phyloP scores from a whole-genome alignment of 2,329 filamentous ascomycete species.

The Fusarium sp. region DNA sequence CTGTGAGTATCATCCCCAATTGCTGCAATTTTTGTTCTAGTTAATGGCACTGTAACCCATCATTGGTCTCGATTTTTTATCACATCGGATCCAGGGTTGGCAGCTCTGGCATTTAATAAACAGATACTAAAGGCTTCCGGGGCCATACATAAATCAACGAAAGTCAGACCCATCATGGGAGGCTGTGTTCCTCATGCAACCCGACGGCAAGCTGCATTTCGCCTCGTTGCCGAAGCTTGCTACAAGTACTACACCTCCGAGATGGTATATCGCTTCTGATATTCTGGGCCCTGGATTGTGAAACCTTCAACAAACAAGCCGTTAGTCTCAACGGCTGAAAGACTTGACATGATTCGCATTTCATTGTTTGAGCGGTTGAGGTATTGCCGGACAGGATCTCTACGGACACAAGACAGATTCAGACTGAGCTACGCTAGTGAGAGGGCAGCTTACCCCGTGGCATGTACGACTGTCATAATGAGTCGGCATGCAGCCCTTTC shows the following conservation, averaged over 20 bases:
- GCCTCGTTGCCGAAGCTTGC: slow-evolving; percentile 36
- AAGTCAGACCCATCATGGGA: background rate
- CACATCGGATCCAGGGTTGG: background rate
- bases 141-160: background rate
- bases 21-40: background rate
- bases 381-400: too few species aligned
- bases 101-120: background rate
- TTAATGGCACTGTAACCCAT: background rate
- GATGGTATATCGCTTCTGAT: slow-evolving; percentile 9
- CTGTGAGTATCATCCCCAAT: background rate
- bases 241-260: slow-evolving; percentile 30
- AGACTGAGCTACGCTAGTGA: slow-evolving; percentile 8
- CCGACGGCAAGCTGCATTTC: slow-evolving; percentile 35
- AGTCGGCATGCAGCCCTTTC: background rate
- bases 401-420: slow-evolving; percentile 23
- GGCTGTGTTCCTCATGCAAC: slow-evolving; percentile 3
- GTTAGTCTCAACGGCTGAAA: slow-evolving; percentile 29
- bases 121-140: background rate
- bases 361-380: too few species aligned
- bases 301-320: slow-evolving; percentile 15
- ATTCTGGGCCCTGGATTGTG: slow-evolving; percentile 8
- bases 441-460: background rate
- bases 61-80: background rate
- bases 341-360: slow-evolving; percentile 2
- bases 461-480: slow-evolving; percentile 1